Percentiles rank a stretch among this genome's conserved stretches.
Conservation (phyloP, 805 yeast genomes). For the Candida loeiensis region DNA sequence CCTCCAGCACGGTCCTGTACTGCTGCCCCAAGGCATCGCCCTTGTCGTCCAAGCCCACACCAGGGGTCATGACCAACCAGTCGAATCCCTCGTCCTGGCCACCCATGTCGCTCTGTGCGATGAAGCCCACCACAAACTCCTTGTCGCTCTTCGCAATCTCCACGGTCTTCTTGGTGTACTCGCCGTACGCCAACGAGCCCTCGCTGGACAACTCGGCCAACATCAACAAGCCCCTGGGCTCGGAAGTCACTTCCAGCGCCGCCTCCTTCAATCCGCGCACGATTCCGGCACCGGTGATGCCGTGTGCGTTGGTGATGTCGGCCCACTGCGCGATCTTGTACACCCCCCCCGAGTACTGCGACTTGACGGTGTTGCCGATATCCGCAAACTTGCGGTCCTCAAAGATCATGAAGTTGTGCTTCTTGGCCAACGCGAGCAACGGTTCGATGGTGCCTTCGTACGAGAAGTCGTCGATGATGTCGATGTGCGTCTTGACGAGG, state of each 20-base stretch:
- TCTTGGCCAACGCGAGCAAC: conserved; percentile 63
- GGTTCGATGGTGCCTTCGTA: conserved; percentile 79
- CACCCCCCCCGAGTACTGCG: conserved; percentile 88
- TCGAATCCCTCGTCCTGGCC: conserved; percentile 83
- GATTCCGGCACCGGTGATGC: conserved; percentile 93
- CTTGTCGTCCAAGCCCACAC: conserved; percentile 95
- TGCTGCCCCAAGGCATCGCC: conserved; percentile 97
- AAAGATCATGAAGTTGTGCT: conserved; percentile 85
- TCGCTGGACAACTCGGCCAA: conserved; percentile 92
- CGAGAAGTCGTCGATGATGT: conserved; percentile 84
- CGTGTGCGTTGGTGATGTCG: conserved; percentile 96
- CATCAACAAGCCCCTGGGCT: conserved; percentile 89
- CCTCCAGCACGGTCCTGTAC: conserved; percentile 87
- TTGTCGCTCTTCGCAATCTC: conserved; percentile 80
- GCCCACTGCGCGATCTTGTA: conserved; percentile 91
- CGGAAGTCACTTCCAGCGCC: conserved; percentile 61
- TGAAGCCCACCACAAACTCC: conserved; percentile 92
- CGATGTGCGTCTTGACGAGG: conserved; percentile 91
- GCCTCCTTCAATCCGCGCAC: conserved; percentile 86
- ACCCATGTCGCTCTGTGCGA: conserved; percentile 88
- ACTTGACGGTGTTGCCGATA: conserved; percentile 94
- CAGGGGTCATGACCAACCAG: conserved; percentile 97
- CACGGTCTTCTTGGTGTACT: conserved; percentile 81
- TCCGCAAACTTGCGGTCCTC: conserved; percentile 99
- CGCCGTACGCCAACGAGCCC: conserved; percentile 92